Percentiles rank a stretch among this genome's conserved stretches.
Conservation (phyloP, 306 rosid species). For the Psophocarpus tetragonolobus region DNA sequence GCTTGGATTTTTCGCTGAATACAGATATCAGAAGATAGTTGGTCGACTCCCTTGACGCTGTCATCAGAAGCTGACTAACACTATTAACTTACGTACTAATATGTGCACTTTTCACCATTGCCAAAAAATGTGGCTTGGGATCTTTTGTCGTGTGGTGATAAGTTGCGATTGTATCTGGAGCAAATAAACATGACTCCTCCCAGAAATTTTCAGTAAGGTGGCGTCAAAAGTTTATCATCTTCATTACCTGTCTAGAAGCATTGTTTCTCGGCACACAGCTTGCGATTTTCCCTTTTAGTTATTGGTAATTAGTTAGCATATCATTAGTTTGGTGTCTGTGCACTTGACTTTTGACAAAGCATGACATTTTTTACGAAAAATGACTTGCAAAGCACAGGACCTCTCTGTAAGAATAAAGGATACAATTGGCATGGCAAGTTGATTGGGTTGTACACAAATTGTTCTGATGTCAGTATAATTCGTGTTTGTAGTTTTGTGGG, state of each 20-base stretch:
- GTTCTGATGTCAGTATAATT: not conserved
- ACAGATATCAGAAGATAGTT: not conserved
- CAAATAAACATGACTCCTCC: not conserved
- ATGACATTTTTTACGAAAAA: not conserved
- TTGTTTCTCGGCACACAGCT: not conserved
- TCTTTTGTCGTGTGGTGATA: not conserved
- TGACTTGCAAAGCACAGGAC: not conserved
- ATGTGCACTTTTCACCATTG: not conserved
- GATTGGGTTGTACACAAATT: not conserved
- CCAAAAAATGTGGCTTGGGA: not conserved
- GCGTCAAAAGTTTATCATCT: not conserved
- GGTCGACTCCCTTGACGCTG: not conserved
- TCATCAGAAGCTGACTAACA: not conserved
- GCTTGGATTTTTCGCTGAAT: not conserved
- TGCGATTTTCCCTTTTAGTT: not conserved
- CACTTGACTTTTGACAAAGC: not conserved
- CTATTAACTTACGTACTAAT: not conserved
- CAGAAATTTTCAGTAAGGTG: not conserved
- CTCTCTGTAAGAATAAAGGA: not conserved
- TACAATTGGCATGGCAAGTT: constrained; percentile 9
- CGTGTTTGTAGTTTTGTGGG: not conserved
- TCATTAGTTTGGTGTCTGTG: not conserved
- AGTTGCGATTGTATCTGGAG: not conserved
- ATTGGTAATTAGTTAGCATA: not conserved
- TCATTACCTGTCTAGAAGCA: not conserved